A percentile compares a stretch with the other conserved stretches of the same genome.
These are phyloP conservation scores for Pichia scutulata DNA, from an alignment of 805 yeast genomes.

Conservation along the genomic window DNA sequence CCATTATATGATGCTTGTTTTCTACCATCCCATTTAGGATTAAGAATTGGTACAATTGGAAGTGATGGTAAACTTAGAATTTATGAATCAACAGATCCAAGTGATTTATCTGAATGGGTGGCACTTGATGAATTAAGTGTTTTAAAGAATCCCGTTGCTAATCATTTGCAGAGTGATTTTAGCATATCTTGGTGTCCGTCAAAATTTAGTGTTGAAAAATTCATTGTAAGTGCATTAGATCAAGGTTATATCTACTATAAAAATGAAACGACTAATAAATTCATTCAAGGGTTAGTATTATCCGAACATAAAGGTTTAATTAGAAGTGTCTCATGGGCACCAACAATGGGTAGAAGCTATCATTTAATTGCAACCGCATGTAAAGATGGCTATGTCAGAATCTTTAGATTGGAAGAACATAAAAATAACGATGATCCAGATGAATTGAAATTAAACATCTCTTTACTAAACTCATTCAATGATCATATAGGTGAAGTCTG, in stretches of 20 bases:
- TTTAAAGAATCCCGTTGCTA: constrained; percentile 63
- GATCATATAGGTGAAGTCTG: constrained; percentile 58
- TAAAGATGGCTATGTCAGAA: constrained; percentile 86
- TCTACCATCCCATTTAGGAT: constrained; percentile 78
- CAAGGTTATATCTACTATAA: constrained; percentile 69
- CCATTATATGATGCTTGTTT: constrained; percentile 86
- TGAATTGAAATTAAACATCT: constrained; percentile 17
- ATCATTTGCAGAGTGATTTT: constrained; percentile 77
- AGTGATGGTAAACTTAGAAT: constrained; percentile 80
- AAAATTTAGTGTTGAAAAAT: constrained; percentile 68
- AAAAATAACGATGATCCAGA: constrained; percentile 12
- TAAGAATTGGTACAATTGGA: constrained; percentile 80
- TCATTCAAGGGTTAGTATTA: constrained; percentile 51
- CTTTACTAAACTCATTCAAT: constrained; percentile 23
- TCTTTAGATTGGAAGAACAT: constrained; percentile 61
- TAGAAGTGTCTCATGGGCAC: constrained; percentile 92
- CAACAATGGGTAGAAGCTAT: constrained; percentile 84
- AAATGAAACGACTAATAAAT: constrained; percentile 41
- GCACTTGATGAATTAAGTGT: constrained; percentile 64
- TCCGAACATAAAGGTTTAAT: constrained; percentile 85
- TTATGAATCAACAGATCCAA: constrained; percentile 84
- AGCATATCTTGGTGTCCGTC: constrained; percentile 89
- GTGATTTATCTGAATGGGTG: constrained; percentile 80
- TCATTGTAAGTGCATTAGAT: constrained; percentile 79
- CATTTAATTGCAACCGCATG: constrained; percentile 93